Conservation (phyloP, 2,329 filamentous ascomycete species). For the Penicillium sp. region DNA sequence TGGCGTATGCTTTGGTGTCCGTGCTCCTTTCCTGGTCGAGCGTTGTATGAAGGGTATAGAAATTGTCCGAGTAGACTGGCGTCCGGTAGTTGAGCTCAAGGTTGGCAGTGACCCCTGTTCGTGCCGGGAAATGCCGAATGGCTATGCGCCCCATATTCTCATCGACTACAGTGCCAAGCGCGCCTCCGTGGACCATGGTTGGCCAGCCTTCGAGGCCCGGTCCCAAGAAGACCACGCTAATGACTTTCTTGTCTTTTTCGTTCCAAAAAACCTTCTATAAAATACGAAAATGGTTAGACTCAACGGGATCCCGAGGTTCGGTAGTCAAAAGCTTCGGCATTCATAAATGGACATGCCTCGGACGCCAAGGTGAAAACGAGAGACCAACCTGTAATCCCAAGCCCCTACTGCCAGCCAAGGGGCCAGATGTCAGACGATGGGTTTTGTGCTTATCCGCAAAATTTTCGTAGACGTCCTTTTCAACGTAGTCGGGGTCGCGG, state of each 20-base stretch:
- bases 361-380: constrained; percentile 6
- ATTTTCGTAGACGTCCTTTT: constrained; percentile 39
- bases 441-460: constrained; percentile 36
- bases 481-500: constrained; percentile 39
- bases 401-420: constrained; percentile 41
- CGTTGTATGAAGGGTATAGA: constrained; percentile 59
- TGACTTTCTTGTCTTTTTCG: constrained; percentile 54
- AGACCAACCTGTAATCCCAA: constrained; percentile 41
- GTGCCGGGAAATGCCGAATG: constrained; percentile 47
- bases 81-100: constrained; percentile 62
- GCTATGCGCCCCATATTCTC: constrained; percentile 67
- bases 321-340: constrained; percentile 14
- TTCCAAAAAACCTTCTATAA: constrained; percentile 65
- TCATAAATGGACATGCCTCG: constrained; percentile 6
- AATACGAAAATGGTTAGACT: constrained; percentile 17
- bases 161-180: constrained; percentile 65
- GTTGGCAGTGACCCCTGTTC: constrained; percentile 56
- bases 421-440: constrained; percentile 39
- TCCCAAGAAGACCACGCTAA: constrained; percentile 68
- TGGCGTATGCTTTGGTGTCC: constrained; percentile 40
- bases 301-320: constrained; percentile 16
- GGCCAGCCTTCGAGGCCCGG: constrained; percentile 67
- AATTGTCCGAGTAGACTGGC: constrained; percentile 58
- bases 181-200: constrained; percentile 67
- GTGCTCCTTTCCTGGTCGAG: constrained; percentile 43